Evolutionary conservation across 148 eudicot genomes (phyloP).

Genomic region (Heliosperma pusillum): DNA sequence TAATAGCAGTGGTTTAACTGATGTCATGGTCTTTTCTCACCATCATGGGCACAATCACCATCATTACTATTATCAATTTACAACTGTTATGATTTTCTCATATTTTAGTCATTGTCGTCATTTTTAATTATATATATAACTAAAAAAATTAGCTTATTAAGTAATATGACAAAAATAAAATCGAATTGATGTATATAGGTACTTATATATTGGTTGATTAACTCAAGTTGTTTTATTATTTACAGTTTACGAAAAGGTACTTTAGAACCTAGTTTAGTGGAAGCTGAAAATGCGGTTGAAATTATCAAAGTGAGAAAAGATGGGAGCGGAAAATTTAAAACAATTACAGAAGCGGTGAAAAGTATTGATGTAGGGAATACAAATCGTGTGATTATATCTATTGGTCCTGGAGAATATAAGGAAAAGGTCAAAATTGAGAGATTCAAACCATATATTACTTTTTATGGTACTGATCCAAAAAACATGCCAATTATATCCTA

Average conservation of each 20-base stretch:
- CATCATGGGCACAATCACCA: background rate
- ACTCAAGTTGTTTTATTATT: too few species aligned
- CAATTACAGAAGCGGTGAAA: slow-evolving; percentile 49
- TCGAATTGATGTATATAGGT: too few species aligned
- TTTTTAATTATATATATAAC: too few species aligned
- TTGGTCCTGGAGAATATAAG: slow-evolving; percentile 57
- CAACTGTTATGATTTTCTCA: too few species aligned
- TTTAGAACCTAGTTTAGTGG: slow-evolving; percentile 40
- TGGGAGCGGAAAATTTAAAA: slow-evolving; percentile 55
- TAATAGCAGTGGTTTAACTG: too few species aligned
- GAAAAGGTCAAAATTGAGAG: slow-evolving; percentile 52
- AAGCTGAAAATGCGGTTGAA: slow-evolving; percentile 38
- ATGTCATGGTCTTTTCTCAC: background rate
- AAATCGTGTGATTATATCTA: slow-evolving; percentile 39
- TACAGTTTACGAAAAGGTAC: slow-evolving; percentile 22
- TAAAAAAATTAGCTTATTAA: too few species aligned
- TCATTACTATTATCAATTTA: background rate
- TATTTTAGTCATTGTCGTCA: too few species aligned
- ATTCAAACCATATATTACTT: slow-evolving; percentile 46
- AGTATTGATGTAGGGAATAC: slow-evolving; percentile 43
- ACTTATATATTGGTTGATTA: too few species aligned
- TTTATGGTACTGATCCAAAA: slow-evolving; percentile 46
- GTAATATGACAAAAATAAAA: too few species aligned
- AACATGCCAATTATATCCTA: slow-evolving; percentile 41
- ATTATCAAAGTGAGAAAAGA: slow-evolving; percentile 41